phyloP scores from a whole-genome alignment of 371 early-diverging fungal species.

The Choanephora cucurbitarum region DNA sequence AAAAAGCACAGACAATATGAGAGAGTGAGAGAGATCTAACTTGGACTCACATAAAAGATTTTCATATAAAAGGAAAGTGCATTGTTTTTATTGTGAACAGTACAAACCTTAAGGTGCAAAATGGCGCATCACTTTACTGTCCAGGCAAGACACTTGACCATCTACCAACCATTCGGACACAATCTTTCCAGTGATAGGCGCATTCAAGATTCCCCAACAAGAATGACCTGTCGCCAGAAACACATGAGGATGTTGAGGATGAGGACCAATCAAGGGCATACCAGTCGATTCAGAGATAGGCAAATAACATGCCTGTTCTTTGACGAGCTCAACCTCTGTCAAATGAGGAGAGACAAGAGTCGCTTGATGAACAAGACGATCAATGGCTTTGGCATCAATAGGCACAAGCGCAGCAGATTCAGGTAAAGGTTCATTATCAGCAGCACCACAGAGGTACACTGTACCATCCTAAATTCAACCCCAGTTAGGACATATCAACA shows the following conservation, averaged over 20 bases:
- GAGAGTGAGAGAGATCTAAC: no score
- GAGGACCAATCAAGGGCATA: constrained; percentile 61
- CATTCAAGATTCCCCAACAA: constrained; percentile 76
- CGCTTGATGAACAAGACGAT: constrained; percentile 25
- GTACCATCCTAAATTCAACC: constrained; percentile 70
- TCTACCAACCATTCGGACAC: constrained; percentile 64
- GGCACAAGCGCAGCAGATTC: constrained; percentile 44
- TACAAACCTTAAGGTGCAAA: neutral
- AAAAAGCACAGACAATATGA: no score
- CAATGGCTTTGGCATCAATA: constrained; percentile 31
- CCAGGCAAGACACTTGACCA: constrained; percentile 20
- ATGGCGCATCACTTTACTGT: neutral
- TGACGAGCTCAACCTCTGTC: constrained; percentile 17
- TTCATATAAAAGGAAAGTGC: no score
- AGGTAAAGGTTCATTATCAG: constrained; percentile 52
- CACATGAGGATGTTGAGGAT: constrained; percentile 49
- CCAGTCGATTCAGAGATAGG: constrained; percentile 56
- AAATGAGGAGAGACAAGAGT: constrained; percentile 42
- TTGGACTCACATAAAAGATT: no score
- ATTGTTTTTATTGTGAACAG: neutral
- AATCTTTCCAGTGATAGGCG: constrained; percentile 68
- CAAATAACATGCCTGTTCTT: constrained; percentile 65
- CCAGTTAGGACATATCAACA: constrained; percentile 31
- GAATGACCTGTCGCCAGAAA: constrained; percentile 69
- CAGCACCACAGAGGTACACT: constrained; percentile 69